Conservation (phyloP, 2,329 filamentous ascomycete genomes). For the Cladosporium velox region DNA sequence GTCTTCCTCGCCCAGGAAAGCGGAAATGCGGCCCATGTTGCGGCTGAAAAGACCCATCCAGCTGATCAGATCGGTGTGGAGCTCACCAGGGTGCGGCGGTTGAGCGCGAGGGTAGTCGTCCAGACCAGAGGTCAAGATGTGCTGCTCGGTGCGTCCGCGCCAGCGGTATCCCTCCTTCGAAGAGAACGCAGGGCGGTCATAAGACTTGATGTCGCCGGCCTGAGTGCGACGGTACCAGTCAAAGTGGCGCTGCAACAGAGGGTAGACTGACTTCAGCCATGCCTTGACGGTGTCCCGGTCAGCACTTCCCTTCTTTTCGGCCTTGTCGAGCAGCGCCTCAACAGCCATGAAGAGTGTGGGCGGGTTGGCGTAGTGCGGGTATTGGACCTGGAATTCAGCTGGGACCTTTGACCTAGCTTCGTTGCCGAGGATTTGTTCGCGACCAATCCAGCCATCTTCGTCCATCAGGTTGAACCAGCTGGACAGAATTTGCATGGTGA, state of each 20-base stretch:
- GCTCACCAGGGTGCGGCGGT: slow-evolving; percentile 90
- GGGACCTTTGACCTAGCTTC: slow-evolving; percentile 97
- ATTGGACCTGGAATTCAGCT: slow-evolving; percentile 87
- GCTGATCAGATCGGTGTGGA: slow-evolving; percentile 90
- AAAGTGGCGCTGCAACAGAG: slow-evolving; percentile 84
- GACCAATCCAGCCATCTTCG: slow-evolving; percentile 93
- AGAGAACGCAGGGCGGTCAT: slow-evolving; percentile 85
- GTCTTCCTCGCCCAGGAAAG: slow-evolving; percentile 71
- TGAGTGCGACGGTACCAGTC: slow-evolving; percentile 95
- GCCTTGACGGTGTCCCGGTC: slow-evolving; percentile 67
- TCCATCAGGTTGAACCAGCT: slow-evolving; percentile 98
- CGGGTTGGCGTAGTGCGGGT: slow-evolving; percentile 96
- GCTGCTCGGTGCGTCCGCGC: slow-evolving; percentile 82
- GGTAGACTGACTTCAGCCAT: slow-evolving; percentile 78
- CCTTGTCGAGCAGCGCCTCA: slow-evolving; percentile 78
- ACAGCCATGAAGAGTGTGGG: slow-evolving; percentile 91
- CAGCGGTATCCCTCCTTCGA: slow-evolving; percentile 92
- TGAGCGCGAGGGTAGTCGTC: slow-evolving; percentile 95
- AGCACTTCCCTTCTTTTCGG: slow-evolving; percentile 61
- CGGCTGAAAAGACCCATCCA: slow-evolving; percentile 98
- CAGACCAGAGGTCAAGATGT: slow-evolving; percentile 88
- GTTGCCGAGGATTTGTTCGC: slow-evolving; percentile 88
- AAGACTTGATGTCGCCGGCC: slow-evolving; percentile 82
- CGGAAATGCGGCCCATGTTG: slow-evolving; percentile 77
- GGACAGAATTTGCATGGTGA: slow-evolving; percentile 82